Evolutionary conservation across 2,329 filamentous ascomycete genomes (phyloP).

Genomic region (Diplodia intermedia): DNA sequence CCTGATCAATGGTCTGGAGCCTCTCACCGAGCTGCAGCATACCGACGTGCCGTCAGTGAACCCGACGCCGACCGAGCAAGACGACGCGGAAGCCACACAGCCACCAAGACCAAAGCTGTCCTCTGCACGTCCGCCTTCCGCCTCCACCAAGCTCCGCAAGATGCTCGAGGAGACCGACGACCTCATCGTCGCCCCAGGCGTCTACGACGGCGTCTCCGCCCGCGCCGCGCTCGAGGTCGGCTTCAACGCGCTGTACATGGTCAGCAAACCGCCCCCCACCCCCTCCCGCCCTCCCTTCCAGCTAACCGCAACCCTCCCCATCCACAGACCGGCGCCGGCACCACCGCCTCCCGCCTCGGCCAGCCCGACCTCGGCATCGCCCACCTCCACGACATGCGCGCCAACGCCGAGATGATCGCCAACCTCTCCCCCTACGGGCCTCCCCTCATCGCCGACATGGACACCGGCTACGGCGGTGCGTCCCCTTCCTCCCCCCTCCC

Average conservation of each 20-base stretch:
- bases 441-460: constrained; percentile 68
- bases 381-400: constrained; percentile 67
- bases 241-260: constrained; percentile 72
- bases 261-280: constrained; percentile 43
- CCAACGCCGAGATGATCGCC: constrained; percentile 69
- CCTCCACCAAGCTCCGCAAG: constrained; percentile 35
- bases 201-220: constrained; percentile 72
- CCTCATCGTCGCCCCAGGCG: constrained; percentile 66
- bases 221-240: constrained; percentile 67
- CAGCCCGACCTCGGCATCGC: constrained; percentile 69
- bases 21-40: not conserved
- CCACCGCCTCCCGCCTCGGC: constrained; percentile 66
- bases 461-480: constrained; percentile 40
- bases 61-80: no score
- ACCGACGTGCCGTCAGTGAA: no score
- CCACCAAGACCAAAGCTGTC: not conserved
- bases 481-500: constrained; percentile 58
- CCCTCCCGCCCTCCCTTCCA: not conserved
- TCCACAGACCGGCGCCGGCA: constrained; percentile 66
- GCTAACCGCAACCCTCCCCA: not conserved
- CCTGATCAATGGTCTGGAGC: not conserved
- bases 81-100: not conserved
- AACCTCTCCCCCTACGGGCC: constrained; percentile 60
- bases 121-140: not conserved
- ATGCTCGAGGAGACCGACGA: constrained; percentile 45